phyloP scores from a whole-genome alignment of 192 early-diverging fungal species.

The Gaertneriomyces sp. region DNA sequence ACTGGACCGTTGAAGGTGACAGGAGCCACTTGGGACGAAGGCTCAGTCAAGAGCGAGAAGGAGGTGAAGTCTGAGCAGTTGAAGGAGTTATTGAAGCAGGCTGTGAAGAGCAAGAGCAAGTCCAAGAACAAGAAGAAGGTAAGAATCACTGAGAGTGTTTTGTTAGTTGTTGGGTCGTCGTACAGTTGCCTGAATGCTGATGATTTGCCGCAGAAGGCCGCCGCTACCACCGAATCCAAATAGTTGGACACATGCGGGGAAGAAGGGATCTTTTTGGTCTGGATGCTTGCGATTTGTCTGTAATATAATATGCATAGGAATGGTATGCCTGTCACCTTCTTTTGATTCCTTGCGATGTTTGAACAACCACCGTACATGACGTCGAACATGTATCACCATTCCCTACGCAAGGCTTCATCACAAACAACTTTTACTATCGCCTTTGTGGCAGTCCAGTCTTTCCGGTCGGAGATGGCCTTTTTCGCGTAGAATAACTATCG shows the following conservation, averaged over 20 bases:
- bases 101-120: conserved; percentile 40
- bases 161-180: background rate
- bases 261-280: background rate
- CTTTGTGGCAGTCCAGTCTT: no score
- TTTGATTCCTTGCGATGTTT: no score
- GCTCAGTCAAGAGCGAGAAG: conserved; percentile 80
- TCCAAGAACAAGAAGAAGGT: conserved; percentile 44
- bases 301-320: no score
- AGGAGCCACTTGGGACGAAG: conserved; percentile 67
- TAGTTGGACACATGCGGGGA: background rate
- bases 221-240: background rate
- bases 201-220: background rate
- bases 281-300: background rate
- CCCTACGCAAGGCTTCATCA: no score
- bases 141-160: background rate
- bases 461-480: no score
- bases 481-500: no score
- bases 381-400: no score
- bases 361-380: no score
- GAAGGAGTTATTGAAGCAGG: conserved; percentile 59
- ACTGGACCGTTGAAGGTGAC: conserved; percentile 85
- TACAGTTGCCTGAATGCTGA: background rate
- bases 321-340: no score
- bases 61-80: conserved; percentile 77
- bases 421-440: no score